A percentile compares a stretch with the other conserved stretches of the same genome.
Evolutionary conservation across 2,329 filamentous ascomycete genomes (phyloP).

Genomic region (Aureobasidium melanogenum): DNA sequence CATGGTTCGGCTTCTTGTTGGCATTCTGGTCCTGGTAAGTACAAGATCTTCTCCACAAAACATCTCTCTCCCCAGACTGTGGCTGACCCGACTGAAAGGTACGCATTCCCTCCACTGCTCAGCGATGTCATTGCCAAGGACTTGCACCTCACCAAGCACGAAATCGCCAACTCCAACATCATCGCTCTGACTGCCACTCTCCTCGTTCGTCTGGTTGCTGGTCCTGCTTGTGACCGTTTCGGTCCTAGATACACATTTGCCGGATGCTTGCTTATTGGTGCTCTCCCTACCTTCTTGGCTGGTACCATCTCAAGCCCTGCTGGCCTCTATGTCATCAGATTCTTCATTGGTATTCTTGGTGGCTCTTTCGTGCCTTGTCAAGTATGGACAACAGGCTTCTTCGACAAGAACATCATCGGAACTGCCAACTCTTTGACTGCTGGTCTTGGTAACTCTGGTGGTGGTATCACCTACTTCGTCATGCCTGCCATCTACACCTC

Average conservation of each 20-base stretch:
- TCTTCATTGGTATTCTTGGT: conserved; percentile 74
- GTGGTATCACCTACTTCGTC: conserved; percentile 85
- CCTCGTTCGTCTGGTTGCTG: conserved; percentile 66
- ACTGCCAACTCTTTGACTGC: conserved; percentile 79
- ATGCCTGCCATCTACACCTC: conserved; percentile 88
- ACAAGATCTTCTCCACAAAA: neutral
- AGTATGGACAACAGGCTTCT: conserved; percentile 89
- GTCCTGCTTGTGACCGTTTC: conserved; percentile 76
- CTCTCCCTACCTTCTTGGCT: conserved; percentile 73
- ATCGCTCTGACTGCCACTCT: conserved; percentile 67
- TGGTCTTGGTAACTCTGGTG: conserved; percentile 79
- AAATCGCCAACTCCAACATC: conserved; percentile 87
- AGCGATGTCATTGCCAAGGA: conserved; percentile 71
- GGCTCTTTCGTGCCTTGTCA: conserved; percentile 78
- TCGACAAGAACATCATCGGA: conserved; percentile 84
- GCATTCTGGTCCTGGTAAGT: conserved; percentile 72
- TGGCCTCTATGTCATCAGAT: conserved; percentile 64
- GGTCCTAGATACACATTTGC: conserved; percentile 76
- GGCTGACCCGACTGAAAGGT: conserved; percentile 41
- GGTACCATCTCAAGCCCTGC: conserved; percentile 61
- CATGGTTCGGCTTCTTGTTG: conserved; percentile 77
- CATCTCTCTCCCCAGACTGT: neutral
- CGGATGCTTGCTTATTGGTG: conserved; percentile 64
- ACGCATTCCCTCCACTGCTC: conserved; percentile 80
- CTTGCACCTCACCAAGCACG: conserved; percentile 57